Base-by-base conservation (phyloP, 352 stramenopile species). In the Phytopythium chamaehyphon region DNA sequence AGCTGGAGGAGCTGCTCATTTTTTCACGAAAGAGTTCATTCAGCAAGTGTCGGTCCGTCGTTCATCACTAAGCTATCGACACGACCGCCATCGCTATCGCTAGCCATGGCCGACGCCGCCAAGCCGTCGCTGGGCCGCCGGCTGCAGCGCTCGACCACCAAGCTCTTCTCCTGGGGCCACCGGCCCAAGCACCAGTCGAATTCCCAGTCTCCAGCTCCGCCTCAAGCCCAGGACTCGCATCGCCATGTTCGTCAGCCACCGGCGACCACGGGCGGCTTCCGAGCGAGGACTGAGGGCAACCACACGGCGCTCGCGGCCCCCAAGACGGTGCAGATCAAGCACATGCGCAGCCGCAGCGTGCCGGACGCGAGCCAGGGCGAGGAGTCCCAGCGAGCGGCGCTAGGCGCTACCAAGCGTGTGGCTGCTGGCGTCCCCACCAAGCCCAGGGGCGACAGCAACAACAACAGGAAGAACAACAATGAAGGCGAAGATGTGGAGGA, bases 111-210 rank as follows among this genome's bases (percentile, higher is more conserved):
- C 16, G 26, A 3, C 2, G 26, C 28, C 15, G 28, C 28, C 31
- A 52, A 52, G 38, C 24, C 31, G 4, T 55, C 48, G 36, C 37
- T 55, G 6, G 38, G 40, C 39, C 47, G 45, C 21, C 55, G 55
- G 40, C 51, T 71, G 47, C 59, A 68, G 59, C 63, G 63, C 40
- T 24, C 54, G 55, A 47, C 60, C 21, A 69, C 63, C 45, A 68
- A 69, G 38, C 53, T 62, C 47, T 51, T 58, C 18, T 54, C 59
- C 11, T 19, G 64, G 38, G 55, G 62, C 37, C 55, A 33, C 38
- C 16, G 36, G 24, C 7, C 16, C 43, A 54, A 16, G 18, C 31
- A 22, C 21, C 49, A n/a, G 14, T 14, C 31, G 35, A 6, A 11
- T 21, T 55, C 1, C 38, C 43, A 4, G 40, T 36, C 23, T 33